Conservation (phyloP, 768 basidiomycete species). For the Boletus sp. region DNA sequence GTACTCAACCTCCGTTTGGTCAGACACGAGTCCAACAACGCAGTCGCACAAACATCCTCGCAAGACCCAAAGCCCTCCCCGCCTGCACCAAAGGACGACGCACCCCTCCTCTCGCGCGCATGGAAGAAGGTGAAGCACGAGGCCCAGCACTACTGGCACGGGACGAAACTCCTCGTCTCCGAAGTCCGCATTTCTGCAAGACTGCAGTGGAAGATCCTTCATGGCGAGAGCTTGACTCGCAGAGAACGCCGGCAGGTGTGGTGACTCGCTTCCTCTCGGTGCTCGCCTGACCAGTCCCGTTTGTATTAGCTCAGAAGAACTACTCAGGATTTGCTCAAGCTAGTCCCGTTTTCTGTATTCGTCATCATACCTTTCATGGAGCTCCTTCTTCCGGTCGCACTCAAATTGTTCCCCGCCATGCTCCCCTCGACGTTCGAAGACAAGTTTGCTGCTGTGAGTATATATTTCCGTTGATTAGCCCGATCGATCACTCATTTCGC, state of each 20-base stretch:
- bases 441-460: conserved; percentile 84
- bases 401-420: conserved; percentile 99
- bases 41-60: conserved; percentile 20
- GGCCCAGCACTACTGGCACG: conserved; percentile 95
- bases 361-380: conserved; percentile 99
- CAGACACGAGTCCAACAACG: conserved; percentile 13
- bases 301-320: conserved; percentile 77
- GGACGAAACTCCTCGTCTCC: conserved; percentile 88
- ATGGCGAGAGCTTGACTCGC: conserved; percentile 87
- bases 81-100: conserved; percentile 46
- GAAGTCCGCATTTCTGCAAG: conserved; percentile 89
- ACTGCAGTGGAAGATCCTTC: conserved; percentile 88
- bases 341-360: conserved; percentile 95
- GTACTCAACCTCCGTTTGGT: not conserved
- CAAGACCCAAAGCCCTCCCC: conserved; percentile 48
- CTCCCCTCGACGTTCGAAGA: conserved; percentile 98
- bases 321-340: conserved; percentile 86
- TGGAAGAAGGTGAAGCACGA: conserved; percentile 98
- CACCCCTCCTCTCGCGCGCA: conserved; percentile 54
- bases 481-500: not conserved
- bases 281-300: conserved; percentile 1
- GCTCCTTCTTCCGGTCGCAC: conserved; percentile 88
- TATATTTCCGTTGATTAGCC: not conserved
- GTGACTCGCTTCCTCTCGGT: not conserved
- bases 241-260: conserved; percentile 89